These are phyloP conservation scores for Agaricus blazei DNA, from an alignment of 768 basidiomycete genomes.

Conservation along the genomic window DNA sequence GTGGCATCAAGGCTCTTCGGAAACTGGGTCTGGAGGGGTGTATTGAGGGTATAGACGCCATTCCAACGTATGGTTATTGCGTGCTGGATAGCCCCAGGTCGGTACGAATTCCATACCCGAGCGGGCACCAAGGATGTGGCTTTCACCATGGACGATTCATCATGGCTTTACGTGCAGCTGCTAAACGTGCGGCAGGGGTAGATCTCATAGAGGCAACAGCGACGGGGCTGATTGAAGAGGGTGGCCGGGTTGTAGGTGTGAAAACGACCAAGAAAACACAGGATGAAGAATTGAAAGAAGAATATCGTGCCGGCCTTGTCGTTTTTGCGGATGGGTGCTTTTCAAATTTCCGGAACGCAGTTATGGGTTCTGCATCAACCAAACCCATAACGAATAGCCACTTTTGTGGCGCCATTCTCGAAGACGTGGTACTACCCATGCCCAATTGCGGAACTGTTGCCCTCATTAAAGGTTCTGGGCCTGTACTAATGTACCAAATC, in stretches of 20 bases:
- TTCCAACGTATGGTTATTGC: conserved; percentile 82
- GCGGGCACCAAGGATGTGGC: conserved; percentile 62
- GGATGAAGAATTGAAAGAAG: conserved; percentile 30
- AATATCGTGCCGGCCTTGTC: conserved; percentile 69
- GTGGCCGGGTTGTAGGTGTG: conserved; percentile 58
- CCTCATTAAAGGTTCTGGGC: conserved; percentile 75
- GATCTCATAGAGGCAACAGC: conserved; percentile 85
- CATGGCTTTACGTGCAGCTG: conserved; percentile 67
- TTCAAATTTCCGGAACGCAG: conserved; percentile 78
- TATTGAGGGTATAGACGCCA: conserved; percentile 85
- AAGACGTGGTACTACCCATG: conserved; percentile 70
- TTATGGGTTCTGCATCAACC: conserved; percentile 48
- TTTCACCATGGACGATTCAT: conserved; percentile 96
- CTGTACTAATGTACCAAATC: conserved; percentile 92
- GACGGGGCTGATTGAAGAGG: conserved; percentile 64
- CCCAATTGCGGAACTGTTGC: conserved; percentile 80
- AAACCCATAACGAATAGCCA: conserved; percentile 63
- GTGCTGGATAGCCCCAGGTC: conserved; percentile 59
- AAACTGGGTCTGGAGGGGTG: conserved; percentile 72
- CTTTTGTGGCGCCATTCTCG: conserved; percentile 82
- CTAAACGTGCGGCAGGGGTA: conserved; percentile 54
- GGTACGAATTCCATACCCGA: conserved; percentile 90
- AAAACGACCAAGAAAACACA: conserved; percentile 44
- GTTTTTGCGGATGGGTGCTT: conserved; percentile 93
- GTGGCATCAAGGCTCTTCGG: conserved; percentile 72